A percentile compares a stretch with the other conserved stretches of the same genome.
phyloP scores from a whole-genome alignment of 805 yeast genomes.

The Candida gorgasii region DNA sequence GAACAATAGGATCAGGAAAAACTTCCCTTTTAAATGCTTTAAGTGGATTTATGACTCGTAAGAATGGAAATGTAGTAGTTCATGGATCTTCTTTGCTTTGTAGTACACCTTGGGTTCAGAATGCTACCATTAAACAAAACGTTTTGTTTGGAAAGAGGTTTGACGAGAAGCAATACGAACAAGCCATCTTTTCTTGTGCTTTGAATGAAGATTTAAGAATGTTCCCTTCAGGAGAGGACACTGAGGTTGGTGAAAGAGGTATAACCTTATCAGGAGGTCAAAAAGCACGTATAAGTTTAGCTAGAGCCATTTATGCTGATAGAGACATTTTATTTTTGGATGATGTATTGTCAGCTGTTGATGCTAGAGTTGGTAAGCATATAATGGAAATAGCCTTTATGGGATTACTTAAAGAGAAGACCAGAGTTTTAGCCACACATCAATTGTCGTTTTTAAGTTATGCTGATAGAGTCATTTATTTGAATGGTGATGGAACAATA shows the following conservation, averaged over 20 bases:
- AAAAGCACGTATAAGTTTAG: conserved; percentile 32
- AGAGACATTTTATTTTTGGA: conserved; percentile 30
- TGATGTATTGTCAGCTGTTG: conserved; percentile 36
- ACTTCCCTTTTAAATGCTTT: conserved; percentile 37
- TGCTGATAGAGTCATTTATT: conserved; percentile 28
- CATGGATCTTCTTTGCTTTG: conserved; percentile 29
- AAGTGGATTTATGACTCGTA: conserved; percentile 36
- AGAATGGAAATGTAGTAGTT: conserved; percentile 26
- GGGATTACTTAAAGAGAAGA: conserved; percentile 25
- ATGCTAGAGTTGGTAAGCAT: conserved; percentile 35
- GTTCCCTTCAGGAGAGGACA: conserved; percentile 30
- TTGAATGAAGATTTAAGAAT: conserved; percentile 27
- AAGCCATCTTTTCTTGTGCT: conserved; percentile 26
- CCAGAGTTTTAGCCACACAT: conserved; percentile 34
- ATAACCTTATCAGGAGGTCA: conserved; percentile 39
- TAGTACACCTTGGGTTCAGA: conserved; percentile 39
- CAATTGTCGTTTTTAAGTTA: conserved; percentile 29
- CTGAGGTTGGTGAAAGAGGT: conserved; percentile 37
- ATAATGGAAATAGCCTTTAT: conserved; percentile 27
- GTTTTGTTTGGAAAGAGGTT: conserved; percentile 28
- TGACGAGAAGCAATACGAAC: conserved; percentile 24
- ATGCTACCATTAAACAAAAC: conserved; percentile 33
- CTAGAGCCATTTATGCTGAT: conserved; percentile 33
- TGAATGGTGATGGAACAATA: conserved; percentile 31
- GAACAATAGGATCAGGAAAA: conserved; percentile 37